These are phyloP conservation scores for Pisolithus albus DNA, from an alignment of 768 basidiomycete genomes.

Conservation along the genomic window DNA sequence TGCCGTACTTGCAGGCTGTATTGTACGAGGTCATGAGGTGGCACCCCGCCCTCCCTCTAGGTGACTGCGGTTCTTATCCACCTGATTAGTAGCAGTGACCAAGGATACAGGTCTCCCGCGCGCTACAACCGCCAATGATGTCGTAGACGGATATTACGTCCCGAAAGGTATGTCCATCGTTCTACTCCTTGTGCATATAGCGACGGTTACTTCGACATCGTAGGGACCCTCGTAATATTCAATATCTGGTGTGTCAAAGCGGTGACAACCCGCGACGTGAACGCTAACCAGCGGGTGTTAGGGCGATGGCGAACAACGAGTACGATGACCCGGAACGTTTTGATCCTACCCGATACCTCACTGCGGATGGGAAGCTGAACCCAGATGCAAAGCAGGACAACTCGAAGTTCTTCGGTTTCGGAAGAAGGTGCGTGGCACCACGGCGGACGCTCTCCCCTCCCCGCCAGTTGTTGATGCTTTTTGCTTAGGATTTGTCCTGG, in stretches of 20 bases:
- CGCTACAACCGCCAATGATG: constrained; percentile 13
- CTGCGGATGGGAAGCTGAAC: no score
- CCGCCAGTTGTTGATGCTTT: constrained; percentile 4
- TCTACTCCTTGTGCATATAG: not conserved
- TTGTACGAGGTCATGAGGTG: constrained; percentile 18
- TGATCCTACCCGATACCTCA: no score
- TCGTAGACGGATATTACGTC: constrained; percentile 21
- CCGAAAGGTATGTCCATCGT: constrained; percentile 12
- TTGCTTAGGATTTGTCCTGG: constrained; percentile 12
- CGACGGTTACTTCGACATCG: no score
- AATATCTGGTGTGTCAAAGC: not conserved
- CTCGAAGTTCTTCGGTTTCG: no score
- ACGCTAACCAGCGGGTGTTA: no score
- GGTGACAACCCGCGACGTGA: no score
- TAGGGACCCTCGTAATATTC: not conserved
- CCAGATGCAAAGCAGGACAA: no score
- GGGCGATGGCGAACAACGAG: no score
- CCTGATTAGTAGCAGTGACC: not conserved
- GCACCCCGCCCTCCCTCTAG: constrained; percentile 16
- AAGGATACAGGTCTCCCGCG: constrained; percentile 17
- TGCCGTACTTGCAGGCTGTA: constrained; percentile 21
- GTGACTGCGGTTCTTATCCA: constrained; percentile 8
- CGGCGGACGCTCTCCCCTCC: no score
- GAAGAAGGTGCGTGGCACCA: not conserved
- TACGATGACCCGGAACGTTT: not conserved